A percentile compares a stretch with the other conserved stretches of the same genome.
These are phyloP conservation scores for Euphrasia arctica DNA, from an alignment of 305 asterid genomes.

Conservation along the genomic window DNA sequence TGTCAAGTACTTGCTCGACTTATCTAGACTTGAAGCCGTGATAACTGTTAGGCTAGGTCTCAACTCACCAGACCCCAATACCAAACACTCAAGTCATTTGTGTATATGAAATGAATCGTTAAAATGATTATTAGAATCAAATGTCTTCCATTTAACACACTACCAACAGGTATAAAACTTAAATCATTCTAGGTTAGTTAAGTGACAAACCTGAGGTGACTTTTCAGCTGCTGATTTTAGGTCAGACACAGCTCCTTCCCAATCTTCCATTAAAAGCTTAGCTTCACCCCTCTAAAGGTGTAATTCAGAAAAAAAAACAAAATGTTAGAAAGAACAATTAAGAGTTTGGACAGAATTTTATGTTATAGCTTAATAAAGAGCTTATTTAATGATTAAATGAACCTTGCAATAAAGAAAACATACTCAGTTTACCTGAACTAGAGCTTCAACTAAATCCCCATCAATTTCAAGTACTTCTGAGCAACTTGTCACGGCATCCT, in stretches of 20 bases:
- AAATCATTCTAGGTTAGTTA: not conserved
- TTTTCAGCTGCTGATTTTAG: slow-evolving; percentile 76
- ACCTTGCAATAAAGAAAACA: not conserved
- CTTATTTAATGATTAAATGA: not conserved
- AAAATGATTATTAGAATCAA: not conserved
- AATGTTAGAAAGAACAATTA: not conserved
- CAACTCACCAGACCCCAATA: not conserved
- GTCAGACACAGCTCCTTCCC: slow-evolving; percentile 92
- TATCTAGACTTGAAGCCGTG: too few species aligned
- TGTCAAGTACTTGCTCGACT: too few species aligned
- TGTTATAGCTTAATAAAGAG: not conserved
- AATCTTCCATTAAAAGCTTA: slow-evolving; percentile 72
- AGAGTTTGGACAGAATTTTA: slow-evolving; percentile 1
- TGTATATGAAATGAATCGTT: not conserved
- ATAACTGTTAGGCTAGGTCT: too few species aligned
- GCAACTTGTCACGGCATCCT: slow-evolving; percentile 73
- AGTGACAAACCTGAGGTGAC: slow-evolving; percentile 68
- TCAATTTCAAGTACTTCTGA: slow-evolving; percentile 71
- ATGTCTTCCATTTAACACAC: not conserved
- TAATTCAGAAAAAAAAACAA: not conserved
- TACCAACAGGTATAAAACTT: not conserved
- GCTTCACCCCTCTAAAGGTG: slow-evolving; percentile 77
- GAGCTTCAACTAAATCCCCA: slow-evolving; percentile 72
- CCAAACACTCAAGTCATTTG: not conserved
- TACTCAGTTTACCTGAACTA: slow-evolving; percentile 70